These are phyloP conservation scores for Hanseniaspora pseudoguilliermondii DNA, from an alignment of 805 yeast genomes.

Conservation along the genomic window DNA sequence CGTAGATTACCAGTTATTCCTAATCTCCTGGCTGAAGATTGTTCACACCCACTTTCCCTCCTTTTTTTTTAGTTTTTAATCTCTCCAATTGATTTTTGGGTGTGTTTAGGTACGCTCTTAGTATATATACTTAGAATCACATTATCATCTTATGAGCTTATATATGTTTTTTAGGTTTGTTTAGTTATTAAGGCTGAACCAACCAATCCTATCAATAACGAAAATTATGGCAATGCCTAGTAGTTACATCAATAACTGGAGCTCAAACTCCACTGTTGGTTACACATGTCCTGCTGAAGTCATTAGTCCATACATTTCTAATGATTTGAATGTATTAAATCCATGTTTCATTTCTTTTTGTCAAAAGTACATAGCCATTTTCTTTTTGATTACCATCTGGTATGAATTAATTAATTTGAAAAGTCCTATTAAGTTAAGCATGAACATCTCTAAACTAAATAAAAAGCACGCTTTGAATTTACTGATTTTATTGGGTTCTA, in stretches of 20 bases:
- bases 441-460: neutral
- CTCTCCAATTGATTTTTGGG: neutral
- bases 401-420: slow-evolving; percentile 17
- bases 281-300: neutral
- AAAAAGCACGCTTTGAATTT: slow-evolving; percentile 1
- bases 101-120: too few relatives aligned
- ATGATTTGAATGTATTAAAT: slow-evolving; percentile 25
- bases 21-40: neutral
- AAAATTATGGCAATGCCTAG: neutral
- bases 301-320: slow-evolving; percentile 26
- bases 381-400: slow-evolving; percentile 20
- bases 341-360: slow-evolving; percentile 26
- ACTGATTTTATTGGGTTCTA: neutral
- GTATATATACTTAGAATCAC: too few relatives aligned
- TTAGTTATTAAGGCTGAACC: neutral
- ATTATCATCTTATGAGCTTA: neutral
- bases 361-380: slow-evolving; percentile 13
- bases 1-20: neutral
- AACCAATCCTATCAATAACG: neutral
- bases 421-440: slow-evolving; percentile 17
- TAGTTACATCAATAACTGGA: neutral
- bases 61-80: neutral
- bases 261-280: neutral
- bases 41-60: neutral
- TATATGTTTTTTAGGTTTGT: too few relatives aligned